phyloP scores from a whole-genome alignment of 2,329 filamentous ascomycete species.

The Penicillium sp. region DNA sequence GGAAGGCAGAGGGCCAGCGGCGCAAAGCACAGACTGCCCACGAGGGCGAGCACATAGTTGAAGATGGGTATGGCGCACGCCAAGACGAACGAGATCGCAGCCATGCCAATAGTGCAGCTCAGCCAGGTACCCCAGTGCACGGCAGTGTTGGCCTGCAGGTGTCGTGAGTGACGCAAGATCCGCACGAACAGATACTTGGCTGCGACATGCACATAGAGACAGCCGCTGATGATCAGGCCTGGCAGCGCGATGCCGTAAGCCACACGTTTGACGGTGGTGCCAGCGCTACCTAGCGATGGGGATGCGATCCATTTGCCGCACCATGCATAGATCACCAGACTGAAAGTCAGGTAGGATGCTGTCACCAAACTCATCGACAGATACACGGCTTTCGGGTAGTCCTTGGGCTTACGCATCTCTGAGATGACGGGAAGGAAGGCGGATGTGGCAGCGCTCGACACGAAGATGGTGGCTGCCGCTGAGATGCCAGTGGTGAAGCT shows the following conservation, averaged over 20 bases:
- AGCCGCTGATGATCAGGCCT: constrained; percentile 53
- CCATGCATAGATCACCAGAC: constrained; percentile 60
- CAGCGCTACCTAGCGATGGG: constrained; percentile 61
- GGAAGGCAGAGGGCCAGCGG: constrained; percentile 51
- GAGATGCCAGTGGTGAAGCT: constrained; percentile 59
- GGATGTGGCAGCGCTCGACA: constrained; percentile 57
- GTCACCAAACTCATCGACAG: constrained; percentile 58
- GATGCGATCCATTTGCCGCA: constrained; percentile 62
- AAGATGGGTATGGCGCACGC: constrained; percentile 57
- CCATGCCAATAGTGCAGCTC: constrained; percentile 44
- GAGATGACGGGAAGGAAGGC: constrained; percentile 64
- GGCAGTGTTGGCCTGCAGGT: constrained; percentile 52
- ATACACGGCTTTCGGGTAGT: constrained; percentile 61
- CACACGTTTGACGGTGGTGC: constrained; percentile 59
- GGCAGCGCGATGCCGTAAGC: constrained; percentile 59
- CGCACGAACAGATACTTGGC: constrained; percentile 59
- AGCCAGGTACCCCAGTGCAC: constrained; percentile 56
- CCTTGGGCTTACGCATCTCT: constrained; percentile 60
- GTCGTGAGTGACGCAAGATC: constrained; percentile 50
- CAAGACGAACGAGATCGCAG: constrained; percentile 49
- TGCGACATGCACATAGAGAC: constrained; percentile 46
- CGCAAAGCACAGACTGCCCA: constrained; percentile 52
- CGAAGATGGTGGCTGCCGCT: constrained; percentile 59
- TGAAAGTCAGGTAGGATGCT: constrained; percentile 57
- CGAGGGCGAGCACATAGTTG: constrained; percentile 51